Base-by-base conservation (phyloP, 2,329 filamentous ascomycete species). In the Cyanodermella asteris region DNA sequence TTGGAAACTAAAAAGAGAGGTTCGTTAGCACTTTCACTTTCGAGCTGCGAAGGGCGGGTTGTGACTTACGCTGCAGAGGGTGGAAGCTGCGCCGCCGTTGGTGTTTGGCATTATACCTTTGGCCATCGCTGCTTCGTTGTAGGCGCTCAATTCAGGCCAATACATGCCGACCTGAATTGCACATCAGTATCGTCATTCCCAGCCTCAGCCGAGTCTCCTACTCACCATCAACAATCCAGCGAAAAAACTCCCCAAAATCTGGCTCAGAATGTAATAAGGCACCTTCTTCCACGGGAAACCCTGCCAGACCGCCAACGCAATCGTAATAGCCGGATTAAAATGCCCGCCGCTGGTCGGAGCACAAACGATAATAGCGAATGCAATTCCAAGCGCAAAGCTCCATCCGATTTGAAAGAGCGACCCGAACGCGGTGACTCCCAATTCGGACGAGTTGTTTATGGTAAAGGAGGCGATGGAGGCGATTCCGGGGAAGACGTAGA, bases 211-310 rank as follows among this genome's bases (percentile, higher is more conserved):
- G n/a, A n/a, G n/a, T n/a, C n/a, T n/a, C n/a, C n/a, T n/a, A n/a
- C n/a, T n/a, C 44, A 65, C 56, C 7, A 69, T 43, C 3, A 68
- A 25, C 10, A 66, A 36, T 3, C 53, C 59, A 11, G 62, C 64
- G 8, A 64, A 40, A 38, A 68, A 66, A 3, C 60, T 49, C 5
- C 64, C 61, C 22, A 64, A 50, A 16, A 66, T 50, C 36, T 69
- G 64, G 6, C 53, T 50, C 32, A 63, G 49, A 33, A 67, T 62
- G 37, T 68, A 65, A 24, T 55, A 44, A 0, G 59, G 60, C 4
- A 64, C 61, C 28, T 67, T 68, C 23, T 47, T 55, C 53, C 58
- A 61, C 1, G 61, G 62, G 34, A 67, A 68, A 3, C 58, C 62
- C 44, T 64, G 58, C 59, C 58, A 69, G 8, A 54, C 30, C 4